Conservation (phyloP, 2,329 filamentous ascomycete genomes). For the Fusarium sp. region DNA sequence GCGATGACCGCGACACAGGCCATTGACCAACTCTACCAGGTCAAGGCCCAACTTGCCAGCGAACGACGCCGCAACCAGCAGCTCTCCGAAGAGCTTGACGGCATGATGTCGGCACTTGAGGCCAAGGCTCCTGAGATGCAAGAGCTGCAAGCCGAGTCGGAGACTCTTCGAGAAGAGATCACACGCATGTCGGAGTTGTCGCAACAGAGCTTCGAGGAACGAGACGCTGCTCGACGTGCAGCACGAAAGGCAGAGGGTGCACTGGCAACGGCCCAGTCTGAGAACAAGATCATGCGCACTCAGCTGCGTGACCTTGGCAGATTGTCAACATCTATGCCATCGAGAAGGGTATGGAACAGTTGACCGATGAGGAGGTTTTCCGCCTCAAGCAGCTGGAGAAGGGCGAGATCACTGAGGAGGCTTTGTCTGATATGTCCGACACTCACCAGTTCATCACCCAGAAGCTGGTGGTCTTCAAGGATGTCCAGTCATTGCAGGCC, state of each 20-base stretch:
- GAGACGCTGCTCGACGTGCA: slow-evolving; percentile 82
- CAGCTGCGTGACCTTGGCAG: slow-evolving; percentile 92
- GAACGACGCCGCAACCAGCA: slow-evolving; percentile 82
- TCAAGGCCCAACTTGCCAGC: slow-evolving; percentile 78
- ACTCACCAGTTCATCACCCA: slow-evolving; percentile 91
- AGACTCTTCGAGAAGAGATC: slow-evolving; percentile 82
- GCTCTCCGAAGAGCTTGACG: slow-evolving; percentile 82
- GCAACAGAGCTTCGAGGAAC: slow-evolving; percentile 83
- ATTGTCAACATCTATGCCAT: slow-evolving; percentile 86
- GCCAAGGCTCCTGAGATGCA: slow-evolving; percentile 89
- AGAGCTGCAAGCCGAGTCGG: slow-evolving; percentile 84
- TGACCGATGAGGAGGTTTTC: slow-evolving; percentile 77
- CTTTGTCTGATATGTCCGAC: slow-evolving; percentile 80
- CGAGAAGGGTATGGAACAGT: slow-evolving; percentile 80
- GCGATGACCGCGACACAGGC: slow-evolving; percentile 71
- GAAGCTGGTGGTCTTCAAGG: slow-evolving; percentile 89
- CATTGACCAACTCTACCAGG: slow-evolving; percentile 72
- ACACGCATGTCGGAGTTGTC: slow-evolving; percentile 87
- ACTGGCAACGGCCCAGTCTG: slow-evolving; percentile 71
- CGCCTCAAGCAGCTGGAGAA: slow-evolving; percentile 83
- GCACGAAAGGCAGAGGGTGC: slow-evolving; percentile 83
- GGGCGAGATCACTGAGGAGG: slow-evolving; percentile 79
- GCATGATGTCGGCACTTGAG: slow-evolving; percentile 87
- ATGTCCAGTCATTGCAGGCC: slow-evolving; percentile 84
- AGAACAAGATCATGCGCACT: slow-evolving; percentile 83